Conservation (phyloP, 345 rosid genomes). For the Cardiospermum halicacabum region DNA sequence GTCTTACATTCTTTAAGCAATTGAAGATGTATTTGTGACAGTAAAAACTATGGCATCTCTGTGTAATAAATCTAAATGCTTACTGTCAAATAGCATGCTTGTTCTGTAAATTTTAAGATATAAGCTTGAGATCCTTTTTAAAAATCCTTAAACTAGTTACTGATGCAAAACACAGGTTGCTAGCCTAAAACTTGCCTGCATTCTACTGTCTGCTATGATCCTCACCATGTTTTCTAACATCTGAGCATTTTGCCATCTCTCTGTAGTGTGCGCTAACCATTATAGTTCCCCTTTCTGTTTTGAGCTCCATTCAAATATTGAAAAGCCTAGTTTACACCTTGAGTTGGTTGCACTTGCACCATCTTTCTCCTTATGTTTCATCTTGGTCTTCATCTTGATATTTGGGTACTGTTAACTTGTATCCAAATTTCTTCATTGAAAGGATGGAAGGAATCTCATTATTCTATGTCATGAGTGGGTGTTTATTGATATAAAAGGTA, state of each 20-base stretch:
- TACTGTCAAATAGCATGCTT: background rate
- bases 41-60: background rate
- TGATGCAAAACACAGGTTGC: background rate
- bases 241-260: background rate
- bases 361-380: background rate
- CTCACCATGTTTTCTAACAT: background rate
- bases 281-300: background rate
- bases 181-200: background rate
- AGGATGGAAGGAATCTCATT: background rate
- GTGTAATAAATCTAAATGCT: background rate
- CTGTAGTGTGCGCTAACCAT: background rate
- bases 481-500: background rate
- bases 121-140: background rate
- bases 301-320: background rate
- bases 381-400: background rate
- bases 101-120: background rate
- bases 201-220: background rate
- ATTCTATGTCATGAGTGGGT: background rate
- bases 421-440: too few species aligned
- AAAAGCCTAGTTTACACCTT: background rate
- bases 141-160: constrained; percentile 1
- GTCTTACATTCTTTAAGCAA: constrained; percentile 5
- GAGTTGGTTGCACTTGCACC: background rate
- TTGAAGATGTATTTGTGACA: constrained; percentile 2
- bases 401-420: background rate